A percentile compares a stretch with the other conserved stretches of the same genome.
Evolutionary conservation across 345 rosid species (phyloP).

Genomic region (Eutrema heterophyllum): DNA sequence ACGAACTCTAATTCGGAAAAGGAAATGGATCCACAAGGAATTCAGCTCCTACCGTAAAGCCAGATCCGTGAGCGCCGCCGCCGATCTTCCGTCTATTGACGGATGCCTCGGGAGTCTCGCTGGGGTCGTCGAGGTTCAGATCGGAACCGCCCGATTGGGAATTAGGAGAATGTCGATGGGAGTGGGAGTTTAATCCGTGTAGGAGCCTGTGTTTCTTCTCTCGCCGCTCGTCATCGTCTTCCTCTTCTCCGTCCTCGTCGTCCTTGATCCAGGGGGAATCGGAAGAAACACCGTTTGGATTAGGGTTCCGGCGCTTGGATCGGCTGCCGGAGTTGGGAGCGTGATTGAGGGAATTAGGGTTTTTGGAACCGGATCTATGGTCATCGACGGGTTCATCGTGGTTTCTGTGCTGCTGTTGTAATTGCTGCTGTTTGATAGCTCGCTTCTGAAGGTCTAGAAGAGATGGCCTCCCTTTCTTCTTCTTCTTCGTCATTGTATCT

Average conservation of each 20-base stretch:
- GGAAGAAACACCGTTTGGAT: slow-evolving; percentile 29
- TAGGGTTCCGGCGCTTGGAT: slow-evolving; percentile 56
- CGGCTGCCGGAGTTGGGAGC: slow-evolving; percentile 36
- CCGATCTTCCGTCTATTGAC: slow-evolving; percentile 38
- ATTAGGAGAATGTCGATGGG: slow-evolving; percentile 34
- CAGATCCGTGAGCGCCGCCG: slow-evolving; percentile 52
- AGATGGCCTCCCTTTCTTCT: slow-evolving; percentile 97
- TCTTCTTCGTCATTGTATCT: slow-evolving; percentile 67
- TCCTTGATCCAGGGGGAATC: slow-evolving; percentile 24
- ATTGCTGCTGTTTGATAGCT: slow-evolving; percentile 68
- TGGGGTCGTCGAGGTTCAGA: slow-evolving; percentile 34
- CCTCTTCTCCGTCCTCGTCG: slow-evolving; percentile 43
- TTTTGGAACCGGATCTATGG: slow-evolving; percentile 38
- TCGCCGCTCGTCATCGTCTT: slow-evolving; percentile 69
- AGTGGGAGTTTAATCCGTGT: slow-evolving; percentile 54
- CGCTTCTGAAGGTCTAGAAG: slow-evolving; percentile 92
- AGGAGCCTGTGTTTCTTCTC: slow-evolving; percentile 72
- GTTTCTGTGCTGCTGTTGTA: slow-evolving; percentile 14
- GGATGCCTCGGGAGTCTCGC: slow-evolving; percentile 34
- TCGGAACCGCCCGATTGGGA: slow-evolving; percentile 37
- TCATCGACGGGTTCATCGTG: slow-evolving; percentile 22
- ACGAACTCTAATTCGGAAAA: background rate
- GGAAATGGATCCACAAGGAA: background rate
- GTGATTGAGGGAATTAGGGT: slow-evolving; percentile 52
- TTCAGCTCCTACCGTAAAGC: slow-evolving; percentile 40